These are phyloP conservation scores for Coniochaeta prunicola DNA, from an alignment of 2,329 filamentous ascomycete genomes.

Conservation along the genomic window DNA sequence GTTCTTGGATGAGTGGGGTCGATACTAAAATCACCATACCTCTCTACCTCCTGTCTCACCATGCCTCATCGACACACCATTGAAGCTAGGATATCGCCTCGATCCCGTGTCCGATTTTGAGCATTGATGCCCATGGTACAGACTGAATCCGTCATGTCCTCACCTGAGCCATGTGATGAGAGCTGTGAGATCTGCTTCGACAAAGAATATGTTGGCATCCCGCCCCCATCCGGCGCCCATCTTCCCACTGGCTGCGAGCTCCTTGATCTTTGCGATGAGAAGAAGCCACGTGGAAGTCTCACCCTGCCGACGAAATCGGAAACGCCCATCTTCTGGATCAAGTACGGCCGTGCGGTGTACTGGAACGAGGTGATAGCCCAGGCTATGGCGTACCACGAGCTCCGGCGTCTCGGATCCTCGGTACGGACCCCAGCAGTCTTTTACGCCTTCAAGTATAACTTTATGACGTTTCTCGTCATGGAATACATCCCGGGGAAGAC, in stretches of 20 bases:
- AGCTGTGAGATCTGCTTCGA: background rate
- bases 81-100: too few relatives aligned
- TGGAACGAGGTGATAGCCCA: background rate
- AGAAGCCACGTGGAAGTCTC: background rate
- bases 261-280: background rate
- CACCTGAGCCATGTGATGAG: background rate
- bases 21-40: too few relatives aligned
- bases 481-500: slow-evolving; percentile 5
- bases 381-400: background rate
- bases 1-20: too few relatives aligned
- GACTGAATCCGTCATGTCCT: background rate
- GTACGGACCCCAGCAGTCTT: background rate
- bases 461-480: slow-evolving; percentile 5
- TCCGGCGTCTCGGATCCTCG: background rate
- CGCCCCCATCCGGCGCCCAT: background rate
- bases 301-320: background rate
- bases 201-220: background rate
- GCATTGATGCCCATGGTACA: background rate
- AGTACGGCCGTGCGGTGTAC: background rate
- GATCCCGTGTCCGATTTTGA: too few relatives aligned
- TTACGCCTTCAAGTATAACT: background rate
- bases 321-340: background rate
- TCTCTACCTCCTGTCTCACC: too few relatives aligned
- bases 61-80: too few relatives aligned
- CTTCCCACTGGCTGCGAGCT: background rate